Evolutionary conservation across 2,329 filamentous ascomycete genomes (phyloP), one percentile per base, ranked within the genome.

Genomic region (Magnaporthiopsis poae): DNA sequence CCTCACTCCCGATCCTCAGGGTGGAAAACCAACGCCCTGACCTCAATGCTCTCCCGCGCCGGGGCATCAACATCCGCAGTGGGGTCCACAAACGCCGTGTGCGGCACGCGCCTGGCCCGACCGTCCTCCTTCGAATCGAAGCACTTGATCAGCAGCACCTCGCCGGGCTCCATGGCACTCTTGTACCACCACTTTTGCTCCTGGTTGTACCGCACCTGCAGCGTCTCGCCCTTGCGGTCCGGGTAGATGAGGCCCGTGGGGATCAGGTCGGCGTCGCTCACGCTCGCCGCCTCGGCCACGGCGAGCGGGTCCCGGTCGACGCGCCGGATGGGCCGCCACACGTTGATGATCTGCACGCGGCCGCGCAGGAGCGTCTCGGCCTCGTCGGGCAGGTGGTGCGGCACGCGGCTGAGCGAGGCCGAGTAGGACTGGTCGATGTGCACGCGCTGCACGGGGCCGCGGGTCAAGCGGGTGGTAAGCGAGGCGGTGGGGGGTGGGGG

Each of bases 21-120:
- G 9, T 62, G 61, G 81, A 96, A 96, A 0, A 96, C 90, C 75
- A 96, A 80, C 52, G 90, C 88, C 71, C 93, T 84, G 21, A 96
- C 90, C 77, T 97, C 93, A 74, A 97, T 96, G 74, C 92, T 96
- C 80, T 96, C 90, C 70, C 92, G 83, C 0, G 84, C 85, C 69
- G 87, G 86, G 5, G 90, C 91, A 62, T 88, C 89, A 25, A 82
- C 78, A 2, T 87, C 84, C 0, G 90, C 91, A 68, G 88, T 80
- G 1, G 90, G 88, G 74, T 96, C 90, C 59, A 83, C 80, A 77
- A 96, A 97, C 0, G 92, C 92, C 12, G 88, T 88, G 77, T 96
- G 91, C 18, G 91, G 87, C 63, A 86, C 78, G 64, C 84, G 76
- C 0, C 86, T 85, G 21, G 83, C 84, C 59, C 76, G 76, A 67